Base-by-base conservation (phyloP, 257 asterid species). In the Ballota nigra region DNA sequence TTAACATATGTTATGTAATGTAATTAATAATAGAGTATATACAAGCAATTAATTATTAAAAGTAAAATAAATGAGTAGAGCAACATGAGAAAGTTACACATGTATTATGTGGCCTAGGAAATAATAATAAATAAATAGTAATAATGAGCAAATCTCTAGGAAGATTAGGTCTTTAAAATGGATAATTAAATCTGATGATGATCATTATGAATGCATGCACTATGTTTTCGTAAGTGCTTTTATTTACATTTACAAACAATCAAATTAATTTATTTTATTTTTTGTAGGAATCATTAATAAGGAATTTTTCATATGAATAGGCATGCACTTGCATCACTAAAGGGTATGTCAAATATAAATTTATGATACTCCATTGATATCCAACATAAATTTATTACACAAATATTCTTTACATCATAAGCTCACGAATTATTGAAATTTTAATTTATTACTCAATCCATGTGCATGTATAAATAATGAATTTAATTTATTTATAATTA, bases 241-340 rank as follows among this genome's bases (percentile, higher is more conserved):
- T 40, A 68, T 68, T 61, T 73, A 68, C 79, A 73, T 68, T 72
- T 68, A 68, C 49, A 61, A 73, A 68, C 76, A 53, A 73, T 61
- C 73, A 68, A 61, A 60, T n/a, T n/a, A 68, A 29, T 62, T 51
- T 31, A 26, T 16, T n/a, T 33, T 43, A 41, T 38, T 68, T 33
- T 61, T 18, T 57, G 20, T 10, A 33, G 20, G 24, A 60, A 52
- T 58, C 49, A 72, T 61, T 61, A 59, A 73, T 68, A 22, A 40
- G 58, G 78, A 36, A 60, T 71, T 68, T 61, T 52, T 38, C 19
- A 52, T 72, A 51, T 45, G 40, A 73, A 75, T 59, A 67, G 41
- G 63, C 66, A 67, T 29, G 63, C 66, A 73, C 11, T 20, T 19
- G 29, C 29, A 33, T 9, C 71, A 53, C 47, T 55, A 65, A 64